These are phyloP conservation scores for Fagopyrum tataricum DNA, from an alignment of 148 eudicot species.

Conservation along the genomic window DNA sequence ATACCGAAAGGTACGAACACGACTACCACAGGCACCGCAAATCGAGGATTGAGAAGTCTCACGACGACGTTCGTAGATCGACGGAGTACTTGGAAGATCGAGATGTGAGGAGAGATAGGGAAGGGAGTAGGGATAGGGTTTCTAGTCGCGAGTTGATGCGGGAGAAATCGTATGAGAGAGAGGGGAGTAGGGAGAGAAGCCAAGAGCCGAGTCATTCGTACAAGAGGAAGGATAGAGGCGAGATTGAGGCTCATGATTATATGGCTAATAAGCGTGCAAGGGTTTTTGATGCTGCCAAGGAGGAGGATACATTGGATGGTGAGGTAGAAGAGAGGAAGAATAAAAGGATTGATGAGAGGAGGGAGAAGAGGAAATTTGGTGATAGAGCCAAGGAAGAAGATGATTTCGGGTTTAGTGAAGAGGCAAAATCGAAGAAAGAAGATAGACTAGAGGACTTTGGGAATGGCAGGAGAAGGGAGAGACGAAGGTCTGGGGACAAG, in stretches of 20 bases:
- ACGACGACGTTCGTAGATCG: slow-evolving; percentile 19
- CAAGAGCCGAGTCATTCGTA: slow-evolving; percentile 22
- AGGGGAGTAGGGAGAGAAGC: slow-evolving; percentile 37
- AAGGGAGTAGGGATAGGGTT: slow-evolving; percentile 15
- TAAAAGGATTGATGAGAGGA: slow-evolving; percentile 19
- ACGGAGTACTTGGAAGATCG: slow-evolving; percentile 23
- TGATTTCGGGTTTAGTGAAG: not conserved
- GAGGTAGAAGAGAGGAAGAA: slow-evolving; percentile 17
- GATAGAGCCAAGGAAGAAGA: slow-evolving; percentile 21
- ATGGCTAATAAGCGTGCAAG: slow-evolving; percentile 13
- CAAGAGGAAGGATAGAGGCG: slow-evolving; percentile 35
- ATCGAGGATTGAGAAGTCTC: slow-evolving; percentile 22
- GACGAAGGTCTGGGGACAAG: slow-evolving; percentile 21
- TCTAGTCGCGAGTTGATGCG: slow-evolving; percentile 16
- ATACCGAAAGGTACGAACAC: slow-evolving; percentile 18
- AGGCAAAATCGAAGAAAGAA: slow-evolving; percentile 24
- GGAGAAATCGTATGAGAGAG: slow-evolving; percentile 33
- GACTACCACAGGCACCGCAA: slow-evolving; percentile 22
- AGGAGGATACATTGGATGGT: slow-evolving; percentile 25
- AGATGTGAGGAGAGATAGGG: slow-evolving; percentile 28
- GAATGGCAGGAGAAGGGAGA: slow-evolving; percentile 21
- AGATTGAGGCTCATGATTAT: slow-evolving; percentile 27
- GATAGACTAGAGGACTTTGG: slow-evolving; percentile 10
- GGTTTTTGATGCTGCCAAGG: slow-evolving; percentile 26
- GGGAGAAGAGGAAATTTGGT: slow-evolving; percentile 33